Base-by-base conservation (phyloP, 2,329 filamentous ascomycete species). In the Fusarium pseudocircinatum region DNA sequence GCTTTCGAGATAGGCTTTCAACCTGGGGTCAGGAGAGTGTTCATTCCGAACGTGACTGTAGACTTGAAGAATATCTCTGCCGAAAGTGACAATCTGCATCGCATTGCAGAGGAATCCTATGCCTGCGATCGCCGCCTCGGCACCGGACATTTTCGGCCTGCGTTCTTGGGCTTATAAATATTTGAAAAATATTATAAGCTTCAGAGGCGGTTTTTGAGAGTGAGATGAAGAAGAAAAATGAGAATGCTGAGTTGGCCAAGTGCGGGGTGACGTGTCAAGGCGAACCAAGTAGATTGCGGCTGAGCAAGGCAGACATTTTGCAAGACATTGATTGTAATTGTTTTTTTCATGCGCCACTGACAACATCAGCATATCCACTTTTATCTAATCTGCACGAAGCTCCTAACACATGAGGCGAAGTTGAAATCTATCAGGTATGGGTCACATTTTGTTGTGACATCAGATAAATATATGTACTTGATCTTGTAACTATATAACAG, bases 141-240 rank as follows among this genome's bases (percentile, higher is more conserved):
- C 57, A 5, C 57, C 57, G 0, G 57, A 52, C 44, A 60, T 60
- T 60, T 6, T 50, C 2, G 5, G 9, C 26, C 7, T 9, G 46
- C 10, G 6, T 18, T 32, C 7, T 32, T 18, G 1, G 2, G 2
- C 24, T 24, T 18, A 0, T 4, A 11, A 50, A 24, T 10, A 18
- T 24, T 10, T 24, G 7, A 24, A 14, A 3, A 28, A 26, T 26
- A 4, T 14, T 2, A 2, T 26, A 0, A 2, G 2, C 0, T 1
- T 8, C 1, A 6, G 7, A n/a, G 0, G 0, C 1, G 4, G 2
- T 4, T 26, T 36, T 18, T 0, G 4, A 26, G 6, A 6, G n/a
- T 26, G 11, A 12, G 7, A 30, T 4, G 1, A 8, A n/a, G n/a
- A n/a, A n/a, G n/a, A n/a, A n/a, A 2, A 26, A 52, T 0, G 49